phyloP scores from a whole-genome alignment of 1,284 basidiomycete genomes.

The Schizophyllum commune region DNA sequence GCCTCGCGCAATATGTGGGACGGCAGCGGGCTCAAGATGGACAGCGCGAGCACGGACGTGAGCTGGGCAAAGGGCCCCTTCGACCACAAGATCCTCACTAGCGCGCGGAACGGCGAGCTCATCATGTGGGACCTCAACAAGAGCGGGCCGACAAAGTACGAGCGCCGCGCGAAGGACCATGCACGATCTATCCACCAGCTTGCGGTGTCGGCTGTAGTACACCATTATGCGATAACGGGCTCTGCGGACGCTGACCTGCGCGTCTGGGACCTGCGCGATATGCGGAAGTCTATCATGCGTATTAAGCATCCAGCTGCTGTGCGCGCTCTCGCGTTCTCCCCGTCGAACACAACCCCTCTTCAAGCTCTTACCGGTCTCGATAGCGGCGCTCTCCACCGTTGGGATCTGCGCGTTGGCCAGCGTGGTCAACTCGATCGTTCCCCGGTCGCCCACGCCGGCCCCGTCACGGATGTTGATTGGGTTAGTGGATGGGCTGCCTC shows the following conservation, averaged over 20 bases:
- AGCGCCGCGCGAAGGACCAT: conserved; percentile 69
- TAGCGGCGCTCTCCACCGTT: conserved; percentile 57
- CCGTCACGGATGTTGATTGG: conserved; percentile 80
- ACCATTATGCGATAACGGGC: conserved; percentile 71
- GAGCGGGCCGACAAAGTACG: conserved; percentile 58
- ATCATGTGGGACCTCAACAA: conserved; percentile 81
- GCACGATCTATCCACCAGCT: conserved; percentile 70
- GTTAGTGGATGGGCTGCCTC: conserved; percentile 66
- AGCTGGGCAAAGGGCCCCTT: conserved; percentile 55
- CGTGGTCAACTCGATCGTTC: conserved; percentile 66
- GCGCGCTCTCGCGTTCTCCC: conserved; percentile 68
- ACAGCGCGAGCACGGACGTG: conserved; percentile 71
- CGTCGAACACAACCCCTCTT: conserved; percentile 52
- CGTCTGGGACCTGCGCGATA: conserved; percentile 59
- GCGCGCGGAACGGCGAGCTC: conserved; percentile 76
- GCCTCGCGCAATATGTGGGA: conserved; percentile 68
- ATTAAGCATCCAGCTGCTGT: conserved; percentile 71
- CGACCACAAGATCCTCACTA: conserved; percentile 75
- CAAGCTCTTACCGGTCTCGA: conserved; percentile 75
- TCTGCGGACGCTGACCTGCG: conserved; percentile 79
- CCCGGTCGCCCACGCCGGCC: conserved; percentile 70
- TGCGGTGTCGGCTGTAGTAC: conserved; percentile 52
- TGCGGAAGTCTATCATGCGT: conserved; percentile 60
- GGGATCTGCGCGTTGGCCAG: conserved; percentile 74
- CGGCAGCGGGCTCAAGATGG: conserved; percentile 64